Evolutionary conservation across 164 flowering plant genomes (phyloP), one percentile per base, ranked within the genome.

Genomic region (Dillenia suffruticosa): DNA sequence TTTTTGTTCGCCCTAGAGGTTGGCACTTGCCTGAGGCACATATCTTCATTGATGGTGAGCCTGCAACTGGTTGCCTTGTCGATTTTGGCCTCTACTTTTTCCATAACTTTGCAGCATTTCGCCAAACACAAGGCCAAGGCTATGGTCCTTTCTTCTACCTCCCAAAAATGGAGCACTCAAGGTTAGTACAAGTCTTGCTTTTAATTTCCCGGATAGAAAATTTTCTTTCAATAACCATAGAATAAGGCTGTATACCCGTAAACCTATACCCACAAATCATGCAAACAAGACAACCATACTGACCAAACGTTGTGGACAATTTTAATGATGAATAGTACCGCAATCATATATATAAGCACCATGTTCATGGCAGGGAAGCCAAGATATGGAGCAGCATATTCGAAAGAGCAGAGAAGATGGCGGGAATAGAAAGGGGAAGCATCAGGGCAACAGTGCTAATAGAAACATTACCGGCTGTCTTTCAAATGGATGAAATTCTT

Each of bases 11-110:
- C 6, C 90, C 98, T 4, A 61, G 98, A 64, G 98, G 96, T 12
- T 92, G 98, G 98, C 98, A 92, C 65, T 69, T 92, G n/a, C 93
- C 86, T 1, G 98, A 92, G 77, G 74, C 87, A 26, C 96, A 92
- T 69, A 79, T 90, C 49, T 64, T 80, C 74, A 84, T 92, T 15
- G 98, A 92, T 40, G 95, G 96, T 4, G 85, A 85, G 54, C 96
- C 98, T 8, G 91, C 89, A 9, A 79, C 83, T 3, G 96, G 89
- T 17, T 85, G 96, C 74, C 90, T 92, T 16, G 89, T 92, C 14
- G 98, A 92, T 53, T 92, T 92, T 51, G 96, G 96, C 51, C 96
- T 90, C 53, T 92, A 90, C 68, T 92, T 92, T 58, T 86, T 68
- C 78, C 98, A 92, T 67, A 92, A 88, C 77, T 68, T 74, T 51